phyloP scores from a whole-genome alignment of 2,329 filamentous ascomycete genomes.

The Penicillium freii region DNA sequence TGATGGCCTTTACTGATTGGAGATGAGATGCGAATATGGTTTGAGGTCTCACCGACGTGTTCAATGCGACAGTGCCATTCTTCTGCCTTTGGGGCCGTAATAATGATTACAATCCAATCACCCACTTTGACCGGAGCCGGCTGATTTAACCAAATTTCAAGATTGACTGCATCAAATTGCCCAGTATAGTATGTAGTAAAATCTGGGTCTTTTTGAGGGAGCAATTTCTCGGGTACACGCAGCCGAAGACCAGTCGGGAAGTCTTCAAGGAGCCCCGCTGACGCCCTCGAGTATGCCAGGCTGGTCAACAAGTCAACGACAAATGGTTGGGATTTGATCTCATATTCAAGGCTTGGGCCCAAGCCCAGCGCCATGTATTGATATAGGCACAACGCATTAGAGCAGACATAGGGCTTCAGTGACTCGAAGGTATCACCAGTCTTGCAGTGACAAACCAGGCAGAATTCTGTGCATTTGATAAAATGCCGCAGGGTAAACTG shows the following conservation, averaged over 20 bases:
- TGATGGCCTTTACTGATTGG: conserved; percentile 20
- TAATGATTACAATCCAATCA: conserved; percentile 52
- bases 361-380: conserved; percentile 87
- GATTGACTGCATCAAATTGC: conserved; percentile 19
- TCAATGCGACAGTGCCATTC: conserved; percentile 52
- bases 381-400: conserved; percentile 71
- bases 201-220: neutral
- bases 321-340: conserved; percentile 73
- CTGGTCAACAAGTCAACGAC: conserved; percentile 82
- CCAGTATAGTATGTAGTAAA: neutral
- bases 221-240: conserved; percentile 44
- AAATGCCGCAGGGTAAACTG: conserved; percentile 77
- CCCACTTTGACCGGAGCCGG: conserved; percentile 44
- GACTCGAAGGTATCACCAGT: conserved; percentile 60
- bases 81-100: neutral
- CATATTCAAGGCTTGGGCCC: conserved; percentile 80
- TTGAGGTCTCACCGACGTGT: conserved; percentile 45
- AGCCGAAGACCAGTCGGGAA: conserved; percentile 59
- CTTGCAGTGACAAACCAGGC: conserved; percentile 75
- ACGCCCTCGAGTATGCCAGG: conserved; percentile 69
- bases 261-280: conserved; percentile 43
- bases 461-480: conserved; percentile 79
- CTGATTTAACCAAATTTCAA: conserved; percentile 45
- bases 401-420: conserved; percentile 67
- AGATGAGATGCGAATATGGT: conserved; percentile 41